Evolutionary conservation across 164 flowering plant genomes (phyloP), one percentile per base, ranked within the genome.

Genomic region (Dillenia suffruticosa): DNA sequence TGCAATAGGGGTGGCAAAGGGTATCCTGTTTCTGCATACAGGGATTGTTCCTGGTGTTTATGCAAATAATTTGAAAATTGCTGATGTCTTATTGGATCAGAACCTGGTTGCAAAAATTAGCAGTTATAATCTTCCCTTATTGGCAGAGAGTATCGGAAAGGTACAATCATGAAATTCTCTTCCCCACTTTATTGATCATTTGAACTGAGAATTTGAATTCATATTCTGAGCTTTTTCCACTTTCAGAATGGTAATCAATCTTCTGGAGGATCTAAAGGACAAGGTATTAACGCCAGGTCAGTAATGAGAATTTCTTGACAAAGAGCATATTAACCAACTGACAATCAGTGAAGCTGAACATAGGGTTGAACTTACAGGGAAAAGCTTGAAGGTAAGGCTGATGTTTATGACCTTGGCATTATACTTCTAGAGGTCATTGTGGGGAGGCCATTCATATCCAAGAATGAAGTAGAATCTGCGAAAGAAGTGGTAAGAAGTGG

Each of bases 1-100:
- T 61, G 95, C 88, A 3, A 77, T 84, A 58, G 96, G 99, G 43
- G 72, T 92, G 12, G 92, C 87, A 65, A 92, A 77, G 78, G 99
- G 97, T 19, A 81, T 95, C 57, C 92, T 92, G 50, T 95, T 80
- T 80, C 83, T 95, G 62, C 97, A 95, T 66, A 70, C 87, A 14
- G 96, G 97, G 52, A 84, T 94, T 49, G 82, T 86, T 53, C 97
- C 97, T 43, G 94, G 97, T 43, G 66, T 88, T 56, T 86, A 79
- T 71, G 74, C 83, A 19, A 92, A 84, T 58, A 81, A 87, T 54
- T 71, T 92, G 60, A 86, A 82, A 70, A 88, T 84, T 72, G 83
- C 96, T 51, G 91, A 85, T 67, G 49, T 95, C 59, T 74, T 89
- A 16, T 16, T 95, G 74, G 97, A 95, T 77, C 87, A 82, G 59